Evolutionary conservation across 192 early-diverging fungal species (phyloP).

Genomic region (Podila horticola): DNA sequence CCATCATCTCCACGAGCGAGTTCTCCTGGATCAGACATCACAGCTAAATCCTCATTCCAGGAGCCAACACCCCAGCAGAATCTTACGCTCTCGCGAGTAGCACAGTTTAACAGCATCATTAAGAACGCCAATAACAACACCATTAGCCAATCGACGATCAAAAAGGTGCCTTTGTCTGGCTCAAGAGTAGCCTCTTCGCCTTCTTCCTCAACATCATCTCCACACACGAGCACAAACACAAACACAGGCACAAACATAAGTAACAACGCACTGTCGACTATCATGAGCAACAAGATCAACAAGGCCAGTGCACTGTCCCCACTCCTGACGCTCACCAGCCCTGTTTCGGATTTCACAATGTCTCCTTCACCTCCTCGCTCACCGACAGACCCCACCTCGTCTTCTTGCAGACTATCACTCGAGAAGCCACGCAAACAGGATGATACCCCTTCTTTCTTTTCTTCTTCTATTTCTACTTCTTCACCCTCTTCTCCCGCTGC

Average conservation of each 20-base stretch:
- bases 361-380: neutral
- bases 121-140: neutral
- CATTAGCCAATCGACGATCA: neutral
- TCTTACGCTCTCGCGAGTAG: neutral
- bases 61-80: neutral
- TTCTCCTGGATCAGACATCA: neutral
- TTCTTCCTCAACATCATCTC: neutral
- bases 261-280: neutral
- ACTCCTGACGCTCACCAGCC: conserved; percentile 1
- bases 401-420: neutral
- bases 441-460: neutral
- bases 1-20: neutral
- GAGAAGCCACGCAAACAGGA: no score
- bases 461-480: neutral
- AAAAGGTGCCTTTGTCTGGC: neutral
- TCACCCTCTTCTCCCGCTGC: neutral
- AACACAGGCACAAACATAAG: neutral
- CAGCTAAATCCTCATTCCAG: neutral
- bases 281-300: neutral
- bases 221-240: neutral
- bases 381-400: neutral
- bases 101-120: neutral
- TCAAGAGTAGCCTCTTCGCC: neutral
- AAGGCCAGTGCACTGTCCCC: neutral
- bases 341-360: neutral